Base-by-base conservation (phyloP, 1,139 yeast species). In the Saccharomyces hybrid region DNA sequence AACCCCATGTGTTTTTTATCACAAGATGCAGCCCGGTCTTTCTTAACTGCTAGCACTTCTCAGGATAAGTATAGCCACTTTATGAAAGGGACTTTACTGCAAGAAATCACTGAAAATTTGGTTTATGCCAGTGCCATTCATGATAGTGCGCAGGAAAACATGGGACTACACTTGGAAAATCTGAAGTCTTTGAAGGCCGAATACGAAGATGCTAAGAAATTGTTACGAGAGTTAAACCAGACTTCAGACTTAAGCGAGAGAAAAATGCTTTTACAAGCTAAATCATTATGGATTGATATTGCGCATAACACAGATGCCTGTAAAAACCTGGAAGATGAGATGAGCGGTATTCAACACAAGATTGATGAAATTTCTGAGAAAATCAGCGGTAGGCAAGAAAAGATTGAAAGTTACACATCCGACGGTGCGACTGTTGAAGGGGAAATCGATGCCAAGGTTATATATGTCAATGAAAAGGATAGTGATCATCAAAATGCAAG, bases 1-100 rank as follows among this genome's bases (percentile, higher is more conserved):
- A 95, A 95, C 64, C 98, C 98, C 6, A 82, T 95, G 79, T 89
- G 96, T 2, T 88, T 95, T 63, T 75, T 95, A 52, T 88, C 96
- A 0, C 99, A 95, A 68, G 98, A 95, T 63, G 88, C 86, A 57
- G 99, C 99, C 1, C 79, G 97, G 60, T 88, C 93, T 26, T 93
- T 95, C 66, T 73, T 95, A 55, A 86, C 95, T 0, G 81, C 83
- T 28, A 82, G 93, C 3, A 78, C 87, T 2, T 87, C 88, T 55
- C 76, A 76, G 47, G 83, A 81, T 51, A 88, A 90, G 68, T 91
- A 83, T 68, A 77, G 77, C 26, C 84, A 81, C 63, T 88, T 89
- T 67, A 86, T 87, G 88, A 80, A 80, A 55, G 97, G 96, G 28
- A 84, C 95, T 3, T 76, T 84, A 61, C 76, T 88, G 55, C 83